These are phyloP conservation scores for Leccinum huronense DNA, from an alignment of 1,284 basidiomycete genomes.

Conservation along the genomic window DNA sequence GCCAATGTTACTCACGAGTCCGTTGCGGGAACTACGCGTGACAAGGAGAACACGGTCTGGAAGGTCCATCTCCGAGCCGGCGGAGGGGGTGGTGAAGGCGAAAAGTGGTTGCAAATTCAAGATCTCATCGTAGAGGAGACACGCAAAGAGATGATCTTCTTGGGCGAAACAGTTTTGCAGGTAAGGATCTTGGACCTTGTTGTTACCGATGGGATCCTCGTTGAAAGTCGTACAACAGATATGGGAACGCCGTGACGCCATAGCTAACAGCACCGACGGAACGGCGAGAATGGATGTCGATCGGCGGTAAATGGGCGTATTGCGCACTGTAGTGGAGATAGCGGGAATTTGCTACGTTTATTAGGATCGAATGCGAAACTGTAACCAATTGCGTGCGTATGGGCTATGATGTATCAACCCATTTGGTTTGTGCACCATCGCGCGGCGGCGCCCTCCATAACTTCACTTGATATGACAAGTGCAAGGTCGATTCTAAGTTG, in stretches of 20 bases:
- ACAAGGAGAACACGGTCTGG: slow-evolving; percentile 87
- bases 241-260: slow-evolving; percentile 58
- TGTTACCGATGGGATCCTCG: slow-evolving; percentile 5
- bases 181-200: slow-evolving; percentile 41
- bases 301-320: slow-evolving; percentile 23
- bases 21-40: slow-evolving; percentile 87
- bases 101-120: slow-evolving; percentile 97
- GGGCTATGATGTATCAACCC: background rate
- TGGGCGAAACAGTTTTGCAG: slow-evolving; percentile 95
- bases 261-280: slow-evolving; percentile 22
- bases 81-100: slow-evolving; percentile 75
- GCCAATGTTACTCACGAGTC: slow-evolving; percentile 96
- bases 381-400: slow-evolving; percentile 9
- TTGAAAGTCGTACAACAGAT: slow-evolving; percentile 46
- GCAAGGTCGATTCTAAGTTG: slow-evolving; percentile 1
- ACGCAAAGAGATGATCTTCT: slow-evolving; percentile 95
- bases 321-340: slow-evolving; percentile 29
- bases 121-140: slow-evolving; percentile 96
- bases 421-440: slow-evolving; percentile 18
- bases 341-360: slow-evolving; percentile 27
- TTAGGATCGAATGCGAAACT: slow-evolving; percentile 22
- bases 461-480: slow-evolving; percentile 2
- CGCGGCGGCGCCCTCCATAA: slow-evolving; percentile 9
- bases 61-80: slow-evolving; percentile 86
- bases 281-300: slow-evolving; percentile 33